Conservation (phyloP, 768 basidiomycete species). For the Leccinum imitatum region DNA sequence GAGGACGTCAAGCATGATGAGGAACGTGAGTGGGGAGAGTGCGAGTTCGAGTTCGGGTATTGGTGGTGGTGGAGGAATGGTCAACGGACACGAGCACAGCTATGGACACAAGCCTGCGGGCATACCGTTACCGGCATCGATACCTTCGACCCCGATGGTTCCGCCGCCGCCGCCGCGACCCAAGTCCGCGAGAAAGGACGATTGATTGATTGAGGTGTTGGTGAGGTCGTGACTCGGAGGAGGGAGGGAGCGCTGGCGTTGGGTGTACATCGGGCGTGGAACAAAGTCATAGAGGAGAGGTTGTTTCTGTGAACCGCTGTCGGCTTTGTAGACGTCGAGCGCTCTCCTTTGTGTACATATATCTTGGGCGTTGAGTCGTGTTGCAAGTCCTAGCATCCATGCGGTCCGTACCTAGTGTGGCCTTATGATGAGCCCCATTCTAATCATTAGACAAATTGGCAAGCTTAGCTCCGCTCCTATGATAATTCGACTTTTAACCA, state of each 20-base stretch:
- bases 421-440: too few species aligned
- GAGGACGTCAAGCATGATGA: constrained; percentile 5
- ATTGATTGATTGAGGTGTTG: constrained; percentile 11
- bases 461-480: too few species aligned
- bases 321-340: not conserved
- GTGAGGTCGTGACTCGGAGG: not conserved
- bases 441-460: too few species aligned
- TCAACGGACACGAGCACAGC: not conserved
- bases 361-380: not conserved
- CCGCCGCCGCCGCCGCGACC: constrained; percentile 20
- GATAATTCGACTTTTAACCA: too few species aligned
- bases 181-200: constrained; percentile 27
- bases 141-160: constrained; percentile 15
- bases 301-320: not conserved
- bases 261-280: not conserved
- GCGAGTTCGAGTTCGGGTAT: not conserved
- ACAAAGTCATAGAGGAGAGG: not conserved
- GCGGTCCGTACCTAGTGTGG: too few species aligned
- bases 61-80: not conserved
- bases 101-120: constrained; percentile 4
- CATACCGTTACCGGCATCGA: constrained; percentile 21
- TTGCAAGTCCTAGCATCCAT: too few species aligned
- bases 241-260: not conserved
- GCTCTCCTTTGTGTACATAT: not conserved
- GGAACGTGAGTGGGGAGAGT: constrained; percentile 16